Base-by-base conservation (phyloP, 768 basidiomycete species). In the Leucocoprinus sp. region DNA sequence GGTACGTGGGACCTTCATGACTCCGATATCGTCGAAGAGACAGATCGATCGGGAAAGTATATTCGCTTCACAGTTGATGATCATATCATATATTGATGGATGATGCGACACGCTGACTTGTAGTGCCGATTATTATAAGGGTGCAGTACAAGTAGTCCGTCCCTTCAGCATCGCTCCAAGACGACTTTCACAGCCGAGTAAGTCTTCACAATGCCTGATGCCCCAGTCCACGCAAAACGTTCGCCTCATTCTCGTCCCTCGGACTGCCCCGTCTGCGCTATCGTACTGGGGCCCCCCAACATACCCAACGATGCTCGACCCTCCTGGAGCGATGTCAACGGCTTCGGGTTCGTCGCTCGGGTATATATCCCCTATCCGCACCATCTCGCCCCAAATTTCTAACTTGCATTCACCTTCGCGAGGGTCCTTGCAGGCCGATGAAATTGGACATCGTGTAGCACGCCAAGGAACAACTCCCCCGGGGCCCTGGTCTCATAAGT, bases 351-450 rank as follows among this genome's bases (percentile, higher is more conserved):
- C 42, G 19, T 5, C 34, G 19, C 22, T 23, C 22, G 42, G 42
- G 6, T 43, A 43, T n/a, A 43, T 33, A 14, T 39, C 44, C 18
- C 37, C 44, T 23, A 45, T 45, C 14, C 44, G 37, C 18, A 45
- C 37, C 11, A 45, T 45, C 21, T 45, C 44, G 11, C 44, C 44
- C 18, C 37, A 37, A 22, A 45, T 45, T 17, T 27, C 44, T n/a
- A 45, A 39, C 45, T 68, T 69, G 57, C 62, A 62, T 45, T 69
- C 69, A 3, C 61, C 68, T 1, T 58, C 66, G 9, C 64, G 64
- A 37, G 65, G 71, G 43, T 60, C 71, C 24, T 66, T 72, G 47
- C 64, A 59, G 29, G 69, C 67, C 8, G 69, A 71, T 41, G 71
- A 70, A 26, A 66, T 70, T 43, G 70, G 70, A 41, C 70, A 72